Percentiles rank a stretch among this genome's conserved stretches.
These are phyloP conservation scores for Xylaria sp. DNA, from an alignment of 495 filamentous ascomycete genomes.

Conservation along the genomic window DNA sequence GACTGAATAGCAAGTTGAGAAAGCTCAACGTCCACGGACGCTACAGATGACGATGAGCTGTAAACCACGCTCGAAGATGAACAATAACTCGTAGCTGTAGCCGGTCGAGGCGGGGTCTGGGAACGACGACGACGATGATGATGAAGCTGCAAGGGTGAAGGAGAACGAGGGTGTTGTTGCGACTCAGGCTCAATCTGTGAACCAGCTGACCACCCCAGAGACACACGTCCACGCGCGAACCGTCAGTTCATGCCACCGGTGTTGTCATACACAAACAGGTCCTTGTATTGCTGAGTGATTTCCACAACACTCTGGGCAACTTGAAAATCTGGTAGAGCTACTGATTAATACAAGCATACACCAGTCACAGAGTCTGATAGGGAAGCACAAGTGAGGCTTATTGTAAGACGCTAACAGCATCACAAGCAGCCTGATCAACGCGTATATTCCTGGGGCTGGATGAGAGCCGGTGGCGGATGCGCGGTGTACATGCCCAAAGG, in stretches of 20 bases:
- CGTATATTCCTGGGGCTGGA: background rate
- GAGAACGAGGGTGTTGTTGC: constrained; percentile 23
- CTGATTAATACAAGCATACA: background rate
- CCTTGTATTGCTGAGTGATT: constrained; percentile 82
- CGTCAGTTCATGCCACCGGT: constrained; percentile 41
- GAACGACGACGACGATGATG: constrained; percentile 13
- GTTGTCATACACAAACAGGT: constrained; percentile 58
- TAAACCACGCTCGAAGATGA: constrained; percentile 27
- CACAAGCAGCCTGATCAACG: background rate
- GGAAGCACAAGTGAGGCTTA: background rate
- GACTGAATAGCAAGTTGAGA: constrained; percentile 24
- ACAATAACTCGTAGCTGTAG: constrained; percentile 23
- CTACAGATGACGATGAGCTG: constrained; percentile 18
- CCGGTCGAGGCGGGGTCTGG: constrained; percentile 17
- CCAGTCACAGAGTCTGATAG: constrained; percentile 22
- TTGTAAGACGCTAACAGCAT: constrained; percentile 3
- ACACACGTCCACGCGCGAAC: constrained; percentile 40
- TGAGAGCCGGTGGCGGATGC: background rate
- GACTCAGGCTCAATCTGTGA: constrained; percentile 32
- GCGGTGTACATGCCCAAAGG: background rate
- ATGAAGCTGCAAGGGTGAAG: constrained; percentile 16
- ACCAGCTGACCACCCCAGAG: constrained; percentile 43
- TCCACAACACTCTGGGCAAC: constrained; percentile 85
- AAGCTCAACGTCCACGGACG: background rate
- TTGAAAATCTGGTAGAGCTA: constrained; percentile 70